Base-by-base conservation (phyloP, 2,329 filamentous ascomycete species). In the Karstenula rhodostoma region DNA sequence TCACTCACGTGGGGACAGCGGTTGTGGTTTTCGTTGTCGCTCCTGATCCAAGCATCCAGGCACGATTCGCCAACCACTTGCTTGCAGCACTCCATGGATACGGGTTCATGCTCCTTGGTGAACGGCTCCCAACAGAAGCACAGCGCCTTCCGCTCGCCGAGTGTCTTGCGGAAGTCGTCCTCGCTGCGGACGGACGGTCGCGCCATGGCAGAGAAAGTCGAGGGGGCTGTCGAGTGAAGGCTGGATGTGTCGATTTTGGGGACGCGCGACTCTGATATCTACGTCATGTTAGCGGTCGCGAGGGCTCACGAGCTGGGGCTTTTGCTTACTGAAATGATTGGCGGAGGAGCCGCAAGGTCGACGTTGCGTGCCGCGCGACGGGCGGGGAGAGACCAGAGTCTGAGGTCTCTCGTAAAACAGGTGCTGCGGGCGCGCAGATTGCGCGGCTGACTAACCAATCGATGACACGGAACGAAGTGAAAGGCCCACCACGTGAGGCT, bases 71-170 rank as follows among this genome's bases (percentile, higher is more conserved):
- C 47, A 35, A 50, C n/a, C 17, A 50, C 32, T 17, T 50, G 47
- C 47, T 37, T 50, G 47, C 47, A 50, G n/a, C 47, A 50, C 19
- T 50, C 29, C 47, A 50, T 50, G 13, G 47, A 35, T 3, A 50
- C 12, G 13, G 47, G 29, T 10, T 35, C 47, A 37, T 50, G 47
- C 17, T 37, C 29, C 29, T 35, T n/a, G 29, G 29, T 50, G 32
- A 50, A 50, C n/a, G 47, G 47, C 47, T 35, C 47, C 7, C 13
- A 22, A 29, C 29, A 50, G 47, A 50, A 50, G 32, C 47, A 50
- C 1, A 19, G 3, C 2, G 8, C 47, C 22, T 50, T n/a, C 10
- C 29, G n/a, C 29, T 50, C 47, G 6, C 12, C 17, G 29, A 50
- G 29, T 23, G 47, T 50, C 47, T 50, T 50, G 47, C 32, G 47